Conservation (phyloP, 2,329 filamentous ascomycete species). For the Phaeosphaeria sp. region DNA sequence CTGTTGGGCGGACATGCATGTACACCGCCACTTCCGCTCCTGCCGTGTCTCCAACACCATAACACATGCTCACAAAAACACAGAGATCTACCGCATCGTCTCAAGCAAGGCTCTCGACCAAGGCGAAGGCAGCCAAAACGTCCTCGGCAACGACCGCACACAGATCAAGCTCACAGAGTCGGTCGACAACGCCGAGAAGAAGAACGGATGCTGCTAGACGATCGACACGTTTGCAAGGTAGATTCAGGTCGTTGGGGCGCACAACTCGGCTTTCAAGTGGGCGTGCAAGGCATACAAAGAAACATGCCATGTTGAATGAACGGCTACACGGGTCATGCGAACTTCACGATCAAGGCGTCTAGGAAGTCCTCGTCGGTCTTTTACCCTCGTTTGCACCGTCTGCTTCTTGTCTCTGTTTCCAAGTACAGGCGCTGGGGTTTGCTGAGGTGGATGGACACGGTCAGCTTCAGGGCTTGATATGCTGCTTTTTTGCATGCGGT, state of each 20-base stretch:
- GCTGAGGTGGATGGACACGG: slow-evolving; percentile 13
- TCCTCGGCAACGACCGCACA: slow-evolving; percentile 76
- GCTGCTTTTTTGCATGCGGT: slow-evolving; percentile 42
- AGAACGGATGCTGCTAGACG: slow-evolving; percentile 75
- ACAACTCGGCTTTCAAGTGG: slow-evolving; percentile 8
- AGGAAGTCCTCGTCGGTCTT: slow-evolving; percentile 37
- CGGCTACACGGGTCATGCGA: slow-evolving; percentile 42
- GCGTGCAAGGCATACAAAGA: slow-evolving; percentile 10
- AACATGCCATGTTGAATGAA: slow-evolving; percentile 20
- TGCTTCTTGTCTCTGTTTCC: slow-evolving; percentile 37
- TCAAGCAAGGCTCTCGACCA: slow-evolving; percentile 96
- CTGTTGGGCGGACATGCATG: slow-evolving; percentile 1
- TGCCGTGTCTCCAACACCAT: neutral
- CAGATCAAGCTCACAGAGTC: slow-evolving; percentile 85
- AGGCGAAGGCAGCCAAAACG: slow-evolving; percentile 80
- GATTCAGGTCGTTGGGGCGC: slow-evolving; percentile 9
- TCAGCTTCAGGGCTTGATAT: slow-evolving; percentile 34
- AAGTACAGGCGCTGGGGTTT: slow-evolving; percentile 28
- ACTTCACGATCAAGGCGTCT: slow-evolving; percentile 38
- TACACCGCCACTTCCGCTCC: slow-evolving; percentile 18
- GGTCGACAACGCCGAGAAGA: slow-evolving; percentile 79
- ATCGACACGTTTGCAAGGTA: slow-evolving; percentile 12
- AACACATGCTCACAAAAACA: slow-evolving; percentile 10
- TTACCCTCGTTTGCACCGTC: slow-evolving; percentile 36
- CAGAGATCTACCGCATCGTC: slow-evolving; percentile 99